Percentiles rank a stretch among this genome's conserved stretches.
Conservation (phyloP, 2,329 filamentous ascomycete species). For the Knufia petricola region DNA sequence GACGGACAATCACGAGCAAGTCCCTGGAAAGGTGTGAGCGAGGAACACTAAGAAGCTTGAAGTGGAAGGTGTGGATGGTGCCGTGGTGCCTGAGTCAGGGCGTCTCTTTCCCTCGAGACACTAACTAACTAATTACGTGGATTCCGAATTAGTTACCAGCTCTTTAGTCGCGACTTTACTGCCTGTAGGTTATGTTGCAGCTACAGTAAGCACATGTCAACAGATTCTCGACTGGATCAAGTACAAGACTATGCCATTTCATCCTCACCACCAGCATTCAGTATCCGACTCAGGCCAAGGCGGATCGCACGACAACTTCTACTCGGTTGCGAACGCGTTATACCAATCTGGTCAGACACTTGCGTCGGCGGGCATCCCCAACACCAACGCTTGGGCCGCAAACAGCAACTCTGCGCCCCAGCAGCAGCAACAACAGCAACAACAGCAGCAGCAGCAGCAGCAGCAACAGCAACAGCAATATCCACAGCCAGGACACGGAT, state of each 20-base stretch:
- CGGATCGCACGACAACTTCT: conserved; percentile 18
- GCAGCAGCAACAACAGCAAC: too few relatives aligned
- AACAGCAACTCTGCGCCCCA: conserved; percentile 11
- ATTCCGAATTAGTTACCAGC: not conserved
- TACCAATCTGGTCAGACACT: conserved; percentile 38
- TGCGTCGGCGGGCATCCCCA: conserved; percentile 39
- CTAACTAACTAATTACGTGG: too few relatives aligned
- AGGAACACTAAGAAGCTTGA: too few relatives aligned
- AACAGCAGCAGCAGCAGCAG: too few relatives aligned
- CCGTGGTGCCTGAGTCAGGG: conserved; percentile 3
- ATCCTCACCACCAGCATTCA: conserved; percentile 19
- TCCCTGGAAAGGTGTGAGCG: too few relatives aligned
- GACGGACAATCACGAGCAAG: too few relatives aligned
- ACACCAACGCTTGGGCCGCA: conserved; percentile 30
- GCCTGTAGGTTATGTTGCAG: not conserved
- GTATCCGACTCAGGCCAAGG: conserved; percentile 15
- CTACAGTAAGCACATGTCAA: conserved; percentile 9
- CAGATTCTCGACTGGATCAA: not conserved
- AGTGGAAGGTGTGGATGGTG: not conserved
- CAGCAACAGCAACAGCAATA: too few relatives aligned
- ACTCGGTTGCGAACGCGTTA: conserved; percentile 29
- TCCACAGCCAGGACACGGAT: not conserved
- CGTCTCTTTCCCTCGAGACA: not conserved
- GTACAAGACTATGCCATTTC: conserved; percentile 18
- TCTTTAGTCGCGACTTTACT: conserved; percentile 5